These are phyloP conservation scores for Metschnikowia similis DNA, from an alignment of 805 yeast genomes.

Conservation along the genomic window DNA sequence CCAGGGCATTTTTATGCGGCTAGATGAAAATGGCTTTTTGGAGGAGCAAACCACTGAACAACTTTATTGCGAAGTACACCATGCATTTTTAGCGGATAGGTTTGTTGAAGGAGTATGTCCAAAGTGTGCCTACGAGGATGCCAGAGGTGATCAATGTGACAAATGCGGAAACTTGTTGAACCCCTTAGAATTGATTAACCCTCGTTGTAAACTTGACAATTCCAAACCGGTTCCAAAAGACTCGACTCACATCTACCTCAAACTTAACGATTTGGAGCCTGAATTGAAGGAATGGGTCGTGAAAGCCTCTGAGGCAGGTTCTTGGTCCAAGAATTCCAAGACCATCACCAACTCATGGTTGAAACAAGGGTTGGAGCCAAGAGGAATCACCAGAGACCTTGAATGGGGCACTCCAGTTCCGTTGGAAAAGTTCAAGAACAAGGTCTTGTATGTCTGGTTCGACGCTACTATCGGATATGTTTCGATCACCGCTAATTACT, in stretches of 20 bases:
- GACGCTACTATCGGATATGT: constrained; percentile 97
- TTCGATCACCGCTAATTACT: constrained; percentile 91
- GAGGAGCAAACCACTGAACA: constrained; percentile 89
- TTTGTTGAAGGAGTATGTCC: constrained; percentile 98
- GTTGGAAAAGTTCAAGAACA: constrained; percentile 73
- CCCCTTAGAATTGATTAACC: constrained; percentile 89
- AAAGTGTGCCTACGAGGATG: constrained; percentile 90
- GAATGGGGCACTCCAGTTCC: constrained; percentile 99
- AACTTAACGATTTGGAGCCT: constrained; percentile 79
- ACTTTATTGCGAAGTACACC: constrained; percentile 84
- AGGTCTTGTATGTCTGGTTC: constrained; percentile 97
- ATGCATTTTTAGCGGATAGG: constrained; percentile 91
- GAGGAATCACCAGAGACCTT: constrained; percentile 96
- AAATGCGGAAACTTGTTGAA: constrained; percentile 86
- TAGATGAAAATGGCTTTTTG: constrained; percentile 70
- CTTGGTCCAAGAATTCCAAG: constrained; percentile 89
- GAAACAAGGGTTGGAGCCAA: constrained; percentile 85
- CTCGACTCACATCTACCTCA: constrained; percentile 82
- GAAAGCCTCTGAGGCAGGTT: constrained; percentile 63
- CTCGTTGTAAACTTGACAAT: constrained; percentile 91
- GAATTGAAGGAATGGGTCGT: constrained; percentile 69
- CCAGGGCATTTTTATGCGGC: constrained; percentile 81
- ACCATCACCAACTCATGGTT: constrained; percentile 92
- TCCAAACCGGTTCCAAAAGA: constrained; percentile 74
- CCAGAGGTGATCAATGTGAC: constrained; percentile 99